Base-by-base conservation (phyloP, 1,284 basidiomycete genomes). In the Kwoniella shivajii region DNA sequence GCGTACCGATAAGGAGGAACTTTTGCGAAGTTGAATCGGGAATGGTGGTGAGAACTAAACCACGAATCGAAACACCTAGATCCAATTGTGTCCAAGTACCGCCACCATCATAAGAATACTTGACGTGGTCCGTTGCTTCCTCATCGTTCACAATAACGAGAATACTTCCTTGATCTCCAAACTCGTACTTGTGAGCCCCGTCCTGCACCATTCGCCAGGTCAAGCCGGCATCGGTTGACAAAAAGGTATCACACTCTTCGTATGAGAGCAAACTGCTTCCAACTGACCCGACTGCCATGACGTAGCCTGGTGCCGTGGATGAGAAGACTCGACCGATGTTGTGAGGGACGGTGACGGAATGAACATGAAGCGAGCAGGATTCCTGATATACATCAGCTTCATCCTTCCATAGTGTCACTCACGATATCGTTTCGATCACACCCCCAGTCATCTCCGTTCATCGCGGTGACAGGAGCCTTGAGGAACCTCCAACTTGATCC, bases 241-340 rank as follows among this genome's bases (percentile, higher is more conserved):
- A 76, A 80, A 94, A 99, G 0, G 95, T 98, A 69, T 97, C 92
- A 72, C 90, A 89, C 34, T 96, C 88, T 48, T 89, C 86, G 72
- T 99, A 99, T 0, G 86, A 81, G 31, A 82, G 74, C 4, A 98
- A 80, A 16, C 81, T 79, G 16, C 83, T 78, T 2, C 94, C 93
- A 27, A 97, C 83, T 0, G 86, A 90, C 6, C 95, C 95, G 1
- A 99, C 92, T 31, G 88, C 95, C 89, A 99, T 95, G 31, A 92
- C 87, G 60, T 92, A 84, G 0, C 95, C 95, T 0, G 95, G 94
- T 0, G 94, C 94, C 10, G 90, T 88, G 0, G 92, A 93, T 0
- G 92, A 95, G 78, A 98, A 98, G 22, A 97, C 84, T 22, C 89
- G 86, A 0, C 95, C 95, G 65, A 88, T 89, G 76, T 97, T 99